Evolutionary conservation across 2,329 filamentous ascomycete genomes (phyloP), one percentile per base, ranked within the genome.

Genomic region (Chaetomiaceae sp.): DNA sequence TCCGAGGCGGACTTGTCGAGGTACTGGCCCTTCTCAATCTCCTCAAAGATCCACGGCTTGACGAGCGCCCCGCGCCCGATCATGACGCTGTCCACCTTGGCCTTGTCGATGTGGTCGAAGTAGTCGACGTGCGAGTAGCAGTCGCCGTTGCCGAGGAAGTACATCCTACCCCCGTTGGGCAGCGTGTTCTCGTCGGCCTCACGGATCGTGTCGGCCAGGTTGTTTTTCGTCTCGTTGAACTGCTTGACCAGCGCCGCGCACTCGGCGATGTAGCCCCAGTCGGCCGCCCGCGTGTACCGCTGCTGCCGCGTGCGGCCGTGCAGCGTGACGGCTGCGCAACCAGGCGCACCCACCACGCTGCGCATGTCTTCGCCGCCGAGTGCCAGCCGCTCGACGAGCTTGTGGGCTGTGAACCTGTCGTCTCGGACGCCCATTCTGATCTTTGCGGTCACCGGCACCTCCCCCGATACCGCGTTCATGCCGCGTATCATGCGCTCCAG

Each of bases 1-100:
- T 99, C 92, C 5, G 84, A 80, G 2, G 92, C 87, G 3, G 89
- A 90, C 71, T 99, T 99, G 76, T 99, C 94, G 36, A 99, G 82
- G 67, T 97, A 96, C 71, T 97, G 94, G 5, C 88, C 88, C 58
- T 84, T 81, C 61, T 89, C 83, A 51, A 99, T 97, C 72, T 99
- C 94, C 71, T 99, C 94, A 67, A 97, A 99, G 58, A 99, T 78
- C 94, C 94, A 99, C 1, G 94, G 94, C 74, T 99, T 99, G 73
- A 97, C 89, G 54, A 99, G 80, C 9, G 94, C 94, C 53, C 94
- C 94, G 56, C 94, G 88, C n/a, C 86, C 94, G 57, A 97, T 84
- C 94, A 99, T 97, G 67, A 96, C 88, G n/a, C 84, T 84, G 73
- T 97, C 92, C 42, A 97, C 91, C 43, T 83, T 82, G 33, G 89